These are phyloP conservation scores for Falciphora oryzae DNA, from an alignment of 2,329 filamentous ascomycete species.

Conservation along the genomic window DNA sequence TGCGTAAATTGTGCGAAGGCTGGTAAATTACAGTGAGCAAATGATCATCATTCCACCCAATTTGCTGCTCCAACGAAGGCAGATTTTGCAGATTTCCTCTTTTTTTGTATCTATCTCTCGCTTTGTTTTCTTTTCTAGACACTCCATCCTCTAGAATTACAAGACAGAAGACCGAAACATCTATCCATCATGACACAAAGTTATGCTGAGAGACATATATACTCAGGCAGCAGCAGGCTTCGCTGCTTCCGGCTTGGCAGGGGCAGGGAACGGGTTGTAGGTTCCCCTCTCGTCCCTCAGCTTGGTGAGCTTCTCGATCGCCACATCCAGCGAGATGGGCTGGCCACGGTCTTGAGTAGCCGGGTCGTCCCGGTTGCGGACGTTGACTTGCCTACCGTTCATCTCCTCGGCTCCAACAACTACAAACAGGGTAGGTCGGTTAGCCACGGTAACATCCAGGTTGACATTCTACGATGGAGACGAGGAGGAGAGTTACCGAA, in stretches of 20 bases:
- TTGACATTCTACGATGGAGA: not conserved
- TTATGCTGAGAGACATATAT: not conserved
- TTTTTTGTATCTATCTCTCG: not conserved
- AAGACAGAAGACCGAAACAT: not conserved
- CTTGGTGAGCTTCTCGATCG: conserved; percentile 47
- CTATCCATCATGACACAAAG: not conserved
- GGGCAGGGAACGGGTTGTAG: conserved; percentile 30
- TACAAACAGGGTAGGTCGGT: not conserved
- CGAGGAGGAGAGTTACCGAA: conserved; percentile 46
- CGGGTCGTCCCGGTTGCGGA: conserved; percentile 37
- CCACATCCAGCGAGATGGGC: conserved; percentile 50
- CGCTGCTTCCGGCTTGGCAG: conserved; percentile 12
- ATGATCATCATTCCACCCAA: not conserved
- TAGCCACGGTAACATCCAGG: not conserved
- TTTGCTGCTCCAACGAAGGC: too few species aligned
- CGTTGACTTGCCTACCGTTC: conserved; percentile 20
- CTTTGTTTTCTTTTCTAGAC: not conserved
- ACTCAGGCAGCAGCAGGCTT: conserved; percentile 8
- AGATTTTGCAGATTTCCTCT: not conserved
- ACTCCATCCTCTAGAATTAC: not conserved
- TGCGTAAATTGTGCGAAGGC: not conserved
- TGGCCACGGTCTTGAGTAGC: conserved; percentile 56
- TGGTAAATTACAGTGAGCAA: not conserved
- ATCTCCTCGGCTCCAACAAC: conserved; percentile 21
- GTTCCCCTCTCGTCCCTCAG: conserved; percentile 42